Evolutionary conservation across 257 asterid genomes (phyloP), one percentile per base, ranked within the genome.

Genomic region (Henckelia pumila): DNA sequence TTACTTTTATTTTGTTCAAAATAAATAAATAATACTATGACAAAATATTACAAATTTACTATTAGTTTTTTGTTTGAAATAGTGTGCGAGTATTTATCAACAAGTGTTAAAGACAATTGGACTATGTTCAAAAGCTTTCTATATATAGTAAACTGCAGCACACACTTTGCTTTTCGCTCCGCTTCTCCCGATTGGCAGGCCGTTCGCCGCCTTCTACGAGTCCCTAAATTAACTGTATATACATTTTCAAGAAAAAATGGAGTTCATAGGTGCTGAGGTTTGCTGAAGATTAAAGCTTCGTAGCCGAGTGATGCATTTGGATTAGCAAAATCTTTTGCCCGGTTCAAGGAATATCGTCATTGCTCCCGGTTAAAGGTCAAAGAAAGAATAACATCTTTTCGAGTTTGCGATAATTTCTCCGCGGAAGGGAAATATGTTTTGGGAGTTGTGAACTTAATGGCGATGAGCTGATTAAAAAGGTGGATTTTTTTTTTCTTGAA

Each of bases 291-390:
- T 72, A 24, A 23, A 59, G 68, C 77, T 72, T 75, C 73, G 49
- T 57, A 8, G 72, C 74, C 61, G 78, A 59, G 64, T 35, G 53
- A 72, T 72, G 72, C 92, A 80, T 87, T 78, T 86, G 95, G 84
- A 72, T 68, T 75, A 47, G 74, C 76, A 68, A 80, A 72, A 57
- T 63, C 70, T 67, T 70, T 82, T 81, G 81, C 79, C 73, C 73
- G 58, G 47, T 77, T 76, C 88, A 70, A 88, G 85, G 72, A 59
- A 67, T 30, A 47, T 61, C 78, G 71, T 85, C 71, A 75, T 75
- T 75, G 79, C 70, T 66, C 69, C n/a, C 23, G 2, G 64, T 9
- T 56, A 44, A 69, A 65, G 68, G 19, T 67, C 32, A 64, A 72
- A 74, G 56, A 35, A 44, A 47, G 62, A 68, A 61, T 52, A 26